These are phyloP conservation scores for Tilletia caries DNA, from an alignment of 1,284 basidiomycete genomes.

Conservation along the genomic window DNA sequence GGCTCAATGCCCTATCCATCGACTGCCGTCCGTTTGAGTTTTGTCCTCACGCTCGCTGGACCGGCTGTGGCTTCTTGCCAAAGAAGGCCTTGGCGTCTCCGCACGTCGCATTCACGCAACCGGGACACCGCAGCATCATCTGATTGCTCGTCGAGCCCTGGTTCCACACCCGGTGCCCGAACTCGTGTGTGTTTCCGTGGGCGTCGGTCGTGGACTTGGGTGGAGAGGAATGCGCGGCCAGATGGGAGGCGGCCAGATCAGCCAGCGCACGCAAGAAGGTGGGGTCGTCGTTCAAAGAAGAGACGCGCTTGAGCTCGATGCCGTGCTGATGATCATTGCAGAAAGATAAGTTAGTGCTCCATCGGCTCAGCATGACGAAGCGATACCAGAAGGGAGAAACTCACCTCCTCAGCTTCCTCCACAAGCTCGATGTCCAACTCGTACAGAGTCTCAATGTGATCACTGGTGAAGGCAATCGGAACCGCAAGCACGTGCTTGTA, in stretches of 20 bases:
- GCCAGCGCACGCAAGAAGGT: slow-evolving; percentile 95
- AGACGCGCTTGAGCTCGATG: slow-evolving; percentile 83
- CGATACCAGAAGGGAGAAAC: slow-evolving; percentile 45
- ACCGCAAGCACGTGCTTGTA: slow-evolving; percentile 83
- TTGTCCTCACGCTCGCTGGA: no score
- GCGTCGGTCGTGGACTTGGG: slow-evolving; percentile 21
- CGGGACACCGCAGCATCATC: slow-evolving; percentile 83
- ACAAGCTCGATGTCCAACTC: slow-evolving; percentile 93
- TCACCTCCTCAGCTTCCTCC: slow-evolving; percentile 82
- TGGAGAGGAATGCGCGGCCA: slow-evolving; percentile 53
- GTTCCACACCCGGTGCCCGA: slow-evolving; percentile 36
- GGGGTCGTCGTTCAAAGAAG: slow-evolving; percentile 95
- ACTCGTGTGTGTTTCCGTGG: slow-evolving; percentile 22
- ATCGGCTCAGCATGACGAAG: no score
- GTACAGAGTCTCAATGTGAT: slow-evolving; percentile 98
- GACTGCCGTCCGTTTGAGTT: no score
- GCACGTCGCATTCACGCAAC: slow-evolving; percentile 84
- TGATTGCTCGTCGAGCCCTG: slow-evolving; percentile 66
- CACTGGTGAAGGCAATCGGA: slow-evolving; percentile 96
- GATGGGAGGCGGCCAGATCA: slow-evolving; percentile 81
- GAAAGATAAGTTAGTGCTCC: background rate
- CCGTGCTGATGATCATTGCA: slow-evolving; percentile 65
- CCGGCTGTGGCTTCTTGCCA: slow-evolving; percentile 18
- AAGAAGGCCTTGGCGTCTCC: slow-evolving; percentile 86
- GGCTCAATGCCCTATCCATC: no score